Percentiles rank a stretch among this genome's conserved stretches.
Conservation (phyloP, 2,329 filamentous ascomycete species). For the Gnomoniopsis sp. region DNA sequence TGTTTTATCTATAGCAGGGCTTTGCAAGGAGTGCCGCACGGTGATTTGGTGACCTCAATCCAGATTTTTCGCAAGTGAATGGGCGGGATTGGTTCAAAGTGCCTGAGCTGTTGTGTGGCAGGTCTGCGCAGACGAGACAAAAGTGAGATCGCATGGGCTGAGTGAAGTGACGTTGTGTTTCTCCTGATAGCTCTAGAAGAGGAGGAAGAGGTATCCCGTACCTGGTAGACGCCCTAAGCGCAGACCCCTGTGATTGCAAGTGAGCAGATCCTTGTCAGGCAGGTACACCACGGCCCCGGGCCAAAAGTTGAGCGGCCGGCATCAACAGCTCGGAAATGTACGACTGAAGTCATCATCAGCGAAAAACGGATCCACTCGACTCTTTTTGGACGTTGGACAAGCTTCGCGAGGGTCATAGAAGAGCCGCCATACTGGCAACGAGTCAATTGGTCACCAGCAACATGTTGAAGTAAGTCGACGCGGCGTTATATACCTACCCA, state of each 20-base stretch:
- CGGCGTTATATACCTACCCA: too few relatives aligned
- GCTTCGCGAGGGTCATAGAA: neutral
- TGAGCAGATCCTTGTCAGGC: neutral
- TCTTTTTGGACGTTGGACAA: neutral
- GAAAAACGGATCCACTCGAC: neutral
- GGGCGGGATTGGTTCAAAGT: too few relatives aligned
- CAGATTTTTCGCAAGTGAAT: neutral
- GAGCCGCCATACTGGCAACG: neutral
- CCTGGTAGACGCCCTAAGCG: too few relatives aligned
- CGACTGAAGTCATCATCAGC: neutral
- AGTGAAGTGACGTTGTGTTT: too few relatives aligned
- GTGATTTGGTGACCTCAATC: neutral
- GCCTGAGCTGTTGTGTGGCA: too few relatives aligned
- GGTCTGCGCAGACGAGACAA: too few relatives aligned
- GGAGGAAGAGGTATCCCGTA: too few relatives aligned
- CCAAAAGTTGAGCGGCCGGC: neutral
- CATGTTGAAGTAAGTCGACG: constrained; percentile 8
- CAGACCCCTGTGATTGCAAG: neutral
- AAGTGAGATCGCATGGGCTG: too few relatives aligned
- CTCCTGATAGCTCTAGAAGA: too few relatives aligned
- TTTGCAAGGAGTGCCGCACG: neutral
- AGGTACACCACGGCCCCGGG: neutral
- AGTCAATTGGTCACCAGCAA: constrained; percentile 13
- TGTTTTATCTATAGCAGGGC: neutral
- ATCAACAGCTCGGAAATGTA: neutral